Evolutionary conservation across 306 rosid species (phyloP).

Genomic region (Medicago truncatula): DNA sequence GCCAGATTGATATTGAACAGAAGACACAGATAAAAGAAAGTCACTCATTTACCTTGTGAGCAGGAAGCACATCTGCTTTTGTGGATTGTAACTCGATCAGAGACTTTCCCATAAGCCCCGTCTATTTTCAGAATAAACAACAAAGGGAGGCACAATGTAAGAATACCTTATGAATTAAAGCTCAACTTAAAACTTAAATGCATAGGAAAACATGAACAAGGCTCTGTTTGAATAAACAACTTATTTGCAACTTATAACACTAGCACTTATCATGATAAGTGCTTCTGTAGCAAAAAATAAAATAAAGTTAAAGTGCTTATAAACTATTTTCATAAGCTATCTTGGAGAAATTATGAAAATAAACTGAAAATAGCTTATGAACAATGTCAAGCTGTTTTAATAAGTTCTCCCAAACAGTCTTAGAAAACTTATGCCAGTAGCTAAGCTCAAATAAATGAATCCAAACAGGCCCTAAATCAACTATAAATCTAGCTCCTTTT

Average conservation of each 20-base stretch:
- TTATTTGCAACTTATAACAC: too few relatives aligned
- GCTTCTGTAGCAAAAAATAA: too few relatives aligned
- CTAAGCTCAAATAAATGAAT: too few relatives aligned
- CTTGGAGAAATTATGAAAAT: too few relatives aligned
- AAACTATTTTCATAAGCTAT: too few relatives aligned
- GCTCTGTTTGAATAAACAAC: too few relatives aligned
- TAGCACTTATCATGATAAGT: too few relatives aligned
- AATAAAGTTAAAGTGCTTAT: too few relatives aligned
- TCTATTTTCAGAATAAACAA: conserved; percentile 56
- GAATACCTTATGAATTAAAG: conserved; percentile 33
- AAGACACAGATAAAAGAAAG: conserved; percentile 13
- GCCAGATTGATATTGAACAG: conserved; percentile 21
- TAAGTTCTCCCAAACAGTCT: too few relatives aligned
- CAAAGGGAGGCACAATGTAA: conserved; percentile 24
- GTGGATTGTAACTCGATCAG: conserved; percentile 87
- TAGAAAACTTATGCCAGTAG: too few relatives aligned
- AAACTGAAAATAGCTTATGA: too few relatives aligned
- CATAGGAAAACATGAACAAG: conserved; percentile 15
- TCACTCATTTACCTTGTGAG: conserved; percentile 77
- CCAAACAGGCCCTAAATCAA: neutral
- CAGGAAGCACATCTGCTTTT: conserved; percentile 94
- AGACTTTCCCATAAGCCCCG: conserved; percentile 96
- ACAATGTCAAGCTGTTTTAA: too few relatives aligned
- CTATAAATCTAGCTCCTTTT: neutral
- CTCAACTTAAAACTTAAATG: conserved; percentile 22